phyloP scores from a whole-genome alignment of 495 filamentous ascomycete genomes.

The Lasiosphaeria ovina region DNA sequence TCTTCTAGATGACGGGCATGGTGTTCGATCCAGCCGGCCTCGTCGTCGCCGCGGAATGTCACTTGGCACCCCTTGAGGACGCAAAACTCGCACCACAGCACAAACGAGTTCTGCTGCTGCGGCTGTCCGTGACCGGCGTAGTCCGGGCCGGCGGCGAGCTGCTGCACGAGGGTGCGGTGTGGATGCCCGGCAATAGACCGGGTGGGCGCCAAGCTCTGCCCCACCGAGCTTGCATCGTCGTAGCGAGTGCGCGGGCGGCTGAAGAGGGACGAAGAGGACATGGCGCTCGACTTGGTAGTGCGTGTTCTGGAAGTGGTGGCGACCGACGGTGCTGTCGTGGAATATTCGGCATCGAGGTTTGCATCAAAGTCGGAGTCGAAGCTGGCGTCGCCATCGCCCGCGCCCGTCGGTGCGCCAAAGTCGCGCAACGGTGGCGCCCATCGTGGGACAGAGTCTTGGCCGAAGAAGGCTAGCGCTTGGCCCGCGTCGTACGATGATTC shows the following conservation, averaged over 20 bases:
- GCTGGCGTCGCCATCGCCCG: not conserved
- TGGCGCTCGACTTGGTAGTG: constrained; percentile 5
- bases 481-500: not conserved
- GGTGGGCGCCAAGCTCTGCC: constrained; percentile 4
- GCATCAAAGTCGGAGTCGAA: not conserved
- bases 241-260: not conserved
- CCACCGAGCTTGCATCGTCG: constrained; percentile 7
- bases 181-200: no score
- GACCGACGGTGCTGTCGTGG: not conserved
- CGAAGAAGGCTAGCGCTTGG: not conserved
- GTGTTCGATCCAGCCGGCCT: constrained; percentile 45
- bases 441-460: not conserved
- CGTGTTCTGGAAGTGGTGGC: not conserved
- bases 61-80: constrained; percentile 25
- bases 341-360: not conserved
- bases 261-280: constrained; percentile 14
- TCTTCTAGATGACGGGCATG: constrained; percentile 31
- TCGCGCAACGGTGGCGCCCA: not conserved
- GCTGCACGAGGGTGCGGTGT: constrained; percentile 8
- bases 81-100: constrained; percentile 44
- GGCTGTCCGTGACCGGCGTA: not conserved
- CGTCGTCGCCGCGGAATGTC: constrained; percentile 35
- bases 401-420: not conserved
- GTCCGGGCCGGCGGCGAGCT: not conserved
- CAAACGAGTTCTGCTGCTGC: not conserved